Conservation (phyloP, 768 basidiomycete species). For the Collybia mongolica region DNA sequence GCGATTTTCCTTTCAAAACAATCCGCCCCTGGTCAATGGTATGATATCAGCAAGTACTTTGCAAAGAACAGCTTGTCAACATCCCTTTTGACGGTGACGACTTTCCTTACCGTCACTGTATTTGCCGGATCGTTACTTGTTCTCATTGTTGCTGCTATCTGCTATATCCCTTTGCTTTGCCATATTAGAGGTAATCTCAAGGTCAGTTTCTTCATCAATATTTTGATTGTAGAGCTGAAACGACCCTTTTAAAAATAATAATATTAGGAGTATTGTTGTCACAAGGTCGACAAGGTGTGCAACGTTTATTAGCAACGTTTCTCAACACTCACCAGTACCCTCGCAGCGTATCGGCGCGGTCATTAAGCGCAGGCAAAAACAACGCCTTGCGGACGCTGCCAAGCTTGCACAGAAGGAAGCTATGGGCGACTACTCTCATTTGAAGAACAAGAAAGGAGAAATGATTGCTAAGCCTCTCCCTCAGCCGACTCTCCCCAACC, state of each 20-base stretch:
- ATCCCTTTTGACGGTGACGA: slow-evolving; percentile 81
- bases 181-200: slow-evolving; percentile 98
- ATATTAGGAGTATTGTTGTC: slow-evolving; percentile 98
- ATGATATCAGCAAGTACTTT: slow-evolving; percentile 78
- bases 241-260: slow-evolving; percentile 5
- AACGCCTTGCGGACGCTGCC: slow-evolving; percentile 78
- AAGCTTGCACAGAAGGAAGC: slow-evolving; percentile 90
- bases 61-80: slow-evolving; percentile 71
- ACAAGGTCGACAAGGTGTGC: slow-evolving; percentile 94
- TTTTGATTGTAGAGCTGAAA: not conserved
- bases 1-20: slow-evolving; percentile 65
- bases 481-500: slow-evolving; percentile 92
- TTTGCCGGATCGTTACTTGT: slow-evolving; percentile 83
- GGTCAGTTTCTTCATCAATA: slow-evolving; percentile 37
- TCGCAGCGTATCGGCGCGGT: slow-evolving; percentile 86
- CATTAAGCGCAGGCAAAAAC: slow-evolving; percentile 88
- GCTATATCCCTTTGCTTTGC: slow-evolving; percentile 91
- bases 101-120: slow-evolving; percentile 86
- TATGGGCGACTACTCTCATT: slow-evolving; percentile 83
- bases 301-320: not conserved
- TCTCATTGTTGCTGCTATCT: slow-evolving; percentile 79
- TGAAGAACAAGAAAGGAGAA: slow-evolving; percentile 92
- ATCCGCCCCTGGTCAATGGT: slow-evolving; percentile 51
- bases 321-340: not conserved
- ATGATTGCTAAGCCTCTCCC: slow-evolving; percentile 77